Percentiles rank a stretch among this genome's conserved stretches.
Evolutionary conservation across 371 early-diverging fungal genomes (phyloP).

Genomic region (Mucor racemosus): DNA sequence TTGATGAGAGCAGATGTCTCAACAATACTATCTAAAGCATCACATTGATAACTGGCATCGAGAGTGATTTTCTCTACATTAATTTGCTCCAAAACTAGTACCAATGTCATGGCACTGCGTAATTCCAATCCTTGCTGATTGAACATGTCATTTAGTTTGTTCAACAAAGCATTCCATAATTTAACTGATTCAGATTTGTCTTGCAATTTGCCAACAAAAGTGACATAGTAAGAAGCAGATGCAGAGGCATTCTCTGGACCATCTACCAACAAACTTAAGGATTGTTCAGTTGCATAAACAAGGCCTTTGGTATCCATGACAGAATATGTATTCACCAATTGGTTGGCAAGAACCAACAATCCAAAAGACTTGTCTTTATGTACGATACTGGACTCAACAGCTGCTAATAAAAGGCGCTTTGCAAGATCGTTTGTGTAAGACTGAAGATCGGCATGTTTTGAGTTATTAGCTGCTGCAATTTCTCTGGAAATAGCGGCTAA

Average conservation of each 20-base stretch:
- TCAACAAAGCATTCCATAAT: constrained; percentile 27
- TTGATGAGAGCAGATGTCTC: constrained; percentile 1
- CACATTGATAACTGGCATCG: constrained; percentile 5
- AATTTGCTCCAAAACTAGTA: constrained; percentile 19
- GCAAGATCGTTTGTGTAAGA: constrained; percentile 19
- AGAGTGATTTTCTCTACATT: constrained; percentile 12
- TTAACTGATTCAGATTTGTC: constrained; percentile 12
- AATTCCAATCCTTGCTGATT: constrained; percentile 3
- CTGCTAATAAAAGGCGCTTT: constrained; percentile 30
- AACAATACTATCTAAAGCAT: constrained; percentile 11
- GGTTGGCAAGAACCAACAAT: constrained; percentile 26
- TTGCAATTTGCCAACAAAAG: constrained; percentile 14
- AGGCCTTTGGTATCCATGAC: constrained; percentile 17
- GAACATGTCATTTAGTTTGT: constrained; percentile 15
- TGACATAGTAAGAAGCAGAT: constrained; percentile 21
- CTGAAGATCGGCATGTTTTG: background rate
- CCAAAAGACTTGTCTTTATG: constrained; percentile 32
- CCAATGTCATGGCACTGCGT: constrained; percentile 14
- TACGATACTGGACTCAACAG: constrained; percentile 37
- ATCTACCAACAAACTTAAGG: constrained; percentile 22
- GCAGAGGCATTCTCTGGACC: constrained; percentile 15
- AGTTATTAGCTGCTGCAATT: background rate
- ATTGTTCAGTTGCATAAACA: constrained; percentile 15
- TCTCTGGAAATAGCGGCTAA: constrained; percentile 26
- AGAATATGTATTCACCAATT: constrained; percentile 20